Percentiles rank a stretch among this genome's conserved stretches.
Evolutionary conservation across 164 flowering plant genomes (phyloP).

Genomic region (Stephania cephalantha): DNA sequence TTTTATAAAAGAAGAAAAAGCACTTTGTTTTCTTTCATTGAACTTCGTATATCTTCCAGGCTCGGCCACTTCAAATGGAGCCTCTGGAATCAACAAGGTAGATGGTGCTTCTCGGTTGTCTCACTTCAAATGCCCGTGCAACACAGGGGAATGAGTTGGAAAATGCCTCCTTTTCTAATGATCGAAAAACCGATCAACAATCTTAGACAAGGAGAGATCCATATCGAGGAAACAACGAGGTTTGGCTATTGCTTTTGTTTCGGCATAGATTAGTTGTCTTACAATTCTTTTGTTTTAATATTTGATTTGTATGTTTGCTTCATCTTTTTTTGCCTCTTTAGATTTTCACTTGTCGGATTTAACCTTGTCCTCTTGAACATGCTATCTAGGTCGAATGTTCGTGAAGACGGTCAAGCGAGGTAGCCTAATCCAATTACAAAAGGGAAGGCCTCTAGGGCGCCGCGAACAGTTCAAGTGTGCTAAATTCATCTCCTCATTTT

Average conservation of each 20-base stretch:
- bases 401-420: constrained; percentile 42
- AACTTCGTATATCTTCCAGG: constrained; percentile 31
- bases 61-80: constrained; percentile 42
- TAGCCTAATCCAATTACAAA: constrained; percentile 40
- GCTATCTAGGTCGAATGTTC: constrained; percentile 37
- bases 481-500: constrained; percentile 48
- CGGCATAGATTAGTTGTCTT: background rate
- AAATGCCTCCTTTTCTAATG: constrained; percentile 30
- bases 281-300: background rate
- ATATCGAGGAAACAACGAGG: constrained; percentile 30
- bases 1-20: background rate
- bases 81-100: constrained; percentile 37
- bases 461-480: constrained; percentile 42
- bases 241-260: constrained; percentile 19
- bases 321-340: background rate
- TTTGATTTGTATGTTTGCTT: background rate
- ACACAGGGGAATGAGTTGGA: constrained; percentile 46
- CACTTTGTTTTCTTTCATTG: background rate
- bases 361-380: constrained; percentile 5
- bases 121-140: constrained; percentile 30
- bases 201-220: constrained; percentile 18
- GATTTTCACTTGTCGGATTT: constrained; percentile 1
- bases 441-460: constrained; percentile 73
- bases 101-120: constrained; percentile 39
- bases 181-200: constrained; percentile 29